Percentiles rank a stretch among this genome's conserved stretches.
These are phyloP conservation scores for Henckelia pumila DNA, from an alignment of 257 asterid species.

Conservation along the genomic window DNA sequence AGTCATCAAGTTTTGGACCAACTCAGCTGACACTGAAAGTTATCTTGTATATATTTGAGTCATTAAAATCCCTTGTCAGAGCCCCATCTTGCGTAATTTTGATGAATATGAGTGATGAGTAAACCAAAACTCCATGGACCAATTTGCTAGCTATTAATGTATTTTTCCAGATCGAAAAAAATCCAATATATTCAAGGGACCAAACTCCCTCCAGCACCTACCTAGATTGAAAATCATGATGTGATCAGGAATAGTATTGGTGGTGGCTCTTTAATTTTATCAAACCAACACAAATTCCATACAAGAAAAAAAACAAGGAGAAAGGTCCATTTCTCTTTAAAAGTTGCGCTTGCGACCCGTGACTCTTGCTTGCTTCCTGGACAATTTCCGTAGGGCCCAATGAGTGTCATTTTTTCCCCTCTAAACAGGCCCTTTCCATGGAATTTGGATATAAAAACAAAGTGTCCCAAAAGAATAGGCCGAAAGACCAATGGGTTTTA, in stretches of 20 bases:
- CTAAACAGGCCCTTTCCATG: conserved; percentile 28
- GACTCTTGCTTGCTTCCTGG: conserved; percentile 29
- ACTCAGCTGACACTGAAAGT: too few species aligned
- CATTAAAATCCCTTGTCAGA: too few species aligned
- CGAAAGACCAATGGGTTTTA: too few species aligned
- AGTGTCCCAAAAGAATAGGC: too few species aligned
- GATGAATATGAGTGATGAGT: too few species aligned
- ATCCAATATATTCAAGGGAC: not conserved
- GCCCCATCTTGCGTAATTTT: too few species aligned
- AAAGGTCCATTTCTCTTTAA: not conserved
- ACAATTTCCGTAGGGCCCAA: conserved; percentile 37
- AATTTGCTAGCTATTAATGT: too few species aligned
- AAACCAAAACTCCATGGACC: too few species aligned
- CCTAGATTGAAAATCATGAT: not conserved
- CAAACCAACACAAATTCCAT: not conserved
- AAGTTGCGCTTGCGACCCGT: conserved; percentile 30
- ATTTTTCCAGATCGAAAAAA: not conserved
- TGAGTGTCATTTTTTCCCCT: too few species aligned
- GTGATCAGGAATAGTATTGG: not conserved
- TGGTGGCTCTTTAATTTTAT: not conserved
- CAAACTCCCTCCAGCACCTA: not conserved
- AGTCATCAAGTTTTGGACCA: too few species aligned
- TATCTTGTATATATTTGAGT: too few species aligned
- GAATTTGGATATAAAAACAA: too few species aligned
- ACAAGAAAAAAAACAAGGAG: not conserved